Evolutionary conservation across 2,329 filamentous ascomycete species (phyloP).

Genomic region (Cladosporium sphaerospermum): DNA sequence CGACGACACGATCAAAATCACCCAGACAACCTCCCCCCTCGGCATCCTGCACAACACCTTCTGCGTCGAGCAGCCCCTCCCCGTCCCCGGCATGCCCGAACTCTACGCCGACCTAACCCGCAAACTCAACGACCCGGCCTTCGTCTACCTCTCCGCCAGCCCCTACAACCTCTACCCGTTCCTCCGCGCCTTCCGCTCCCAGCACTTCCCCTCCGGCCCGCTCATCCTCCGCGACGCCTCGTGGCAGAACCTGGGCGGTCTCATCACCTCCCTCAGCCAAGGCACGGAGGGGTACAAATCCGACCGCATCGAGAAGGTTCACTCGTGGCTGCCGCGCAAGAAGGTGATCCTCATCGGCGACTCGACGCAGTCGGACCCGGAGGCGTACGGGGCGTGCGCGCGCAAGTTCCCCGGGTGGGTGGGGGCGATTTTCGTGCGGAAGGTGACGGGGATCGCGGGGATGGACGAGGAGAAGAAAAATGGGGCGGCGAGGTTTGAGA

Average conservation of each 20-base stretch:
- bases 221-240: conserved; percentile 78
- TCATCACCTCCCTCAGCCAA: conserved; percentile 71
- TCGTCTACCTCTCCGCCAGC: conserved; percentile 90
- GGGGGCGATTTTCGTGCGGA: conserved; percentile 76
- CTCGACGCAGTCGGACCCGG: conserved; percentile 84
- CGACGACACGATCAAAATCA: conserved; percentile 93
- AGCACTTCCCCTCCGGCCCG: conserved; percentile 68
- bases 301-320: conserved; percentile 69
- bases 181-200: conserved; percentile 64
- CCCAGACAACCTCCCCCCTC: conserved; percentile 69
- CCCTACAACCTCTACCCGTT: conserved; percentile 94
- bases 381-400: conserved; percentile 78
- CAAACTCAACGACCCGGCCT: conserved; percentile 57
- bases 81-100: conserved; percentile 75
- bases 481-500: conserved; percentile 64
- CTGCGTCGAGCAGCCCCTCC: conserved; percentile 58
- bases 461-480: conserved; percentile 69
- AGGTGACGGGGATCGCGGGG: conserved; percentile 67
- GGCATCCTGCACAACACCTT: conserved; percentile 83
- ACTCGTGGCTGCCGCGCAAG: conserved; percentile 69
- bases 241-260: conserved; percentile 76
- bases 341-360: conserved; percentile 84
- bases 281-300: conserved; percentile 84
- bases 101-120: conserved; percentile 64
- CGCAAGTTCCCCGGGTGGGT: conserved; percentile 68